phyloP scores from a whole-genome alignment of 1,139 yeast species.

The Eremothecium sinecaudum region DNA sequence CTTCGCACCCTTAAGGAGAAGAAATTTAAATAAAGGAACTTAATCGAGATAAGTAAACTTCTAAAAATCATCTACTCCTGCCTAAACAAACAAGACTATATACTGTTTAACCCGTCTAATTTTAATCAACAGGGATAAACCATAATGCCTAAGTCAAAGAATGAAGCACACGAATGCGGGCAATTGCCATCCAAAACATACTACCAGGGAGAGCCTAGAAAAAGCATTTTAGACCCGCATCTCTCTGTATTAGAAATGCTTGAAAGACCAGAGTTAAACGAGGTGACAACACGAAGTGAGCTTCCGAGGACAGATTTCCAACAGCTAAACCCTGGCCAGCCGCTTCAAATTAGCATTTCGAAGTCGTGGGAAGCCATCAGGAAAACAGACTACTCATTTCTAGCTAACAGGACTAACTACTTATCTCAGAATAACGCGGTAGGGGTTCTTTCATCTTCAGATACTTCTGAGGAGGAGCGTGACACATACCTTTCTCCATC shows the following conservation, averaged over 20 bases:
- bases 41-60: too few relatives aligned
- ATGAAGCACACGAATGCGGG: too few relatives aligned
- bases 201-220: slow-evolving; percentile 2
- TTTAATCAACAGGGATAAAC: too few relatives aligned
- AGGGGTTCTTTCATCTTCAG: slow-evolving; percentile 22
- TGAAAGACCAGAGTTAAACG: slow-evolving; percentile 9
- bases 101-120: too few relatives aligned
- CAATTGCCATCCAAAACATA: too few relatives aligned
- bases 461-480: slow-evolving; percentile 28
- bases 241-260: slow-evolving; percentile 24
- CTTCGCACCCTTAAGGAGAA: too few relatives aligned
- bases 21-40: too few relatives aligned
- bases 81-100: too few relatives aligned
- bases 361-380: slow-evolving; percentile 28
- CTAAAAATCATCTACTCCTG: too few relatives aligned
- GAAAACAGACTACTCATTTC: slow-evolving; percentile 15
- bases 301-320: slow-evolving; percentile 1
- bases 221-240: slow-evolving; percentile 26
- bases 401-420: background rate
- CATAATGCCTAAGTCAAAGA: too few relatives aligned
- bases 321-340: slow-evolving; percentile 4
- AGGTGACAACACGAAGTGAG: slow-evolving; percentile 5
- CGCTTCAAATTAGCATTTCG: slow-evolving; percentile 14
- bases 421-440: slow-evolving; percentile 5
- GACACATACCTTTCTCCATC: slow-evolving; percentile 13